Evolutionary conservation across 2,329 filamentous ascomycete species (phyloP), one percentile per base, ranked within the genome.

Genomic region (Berkeleyomyces rouxiae): DNA sequence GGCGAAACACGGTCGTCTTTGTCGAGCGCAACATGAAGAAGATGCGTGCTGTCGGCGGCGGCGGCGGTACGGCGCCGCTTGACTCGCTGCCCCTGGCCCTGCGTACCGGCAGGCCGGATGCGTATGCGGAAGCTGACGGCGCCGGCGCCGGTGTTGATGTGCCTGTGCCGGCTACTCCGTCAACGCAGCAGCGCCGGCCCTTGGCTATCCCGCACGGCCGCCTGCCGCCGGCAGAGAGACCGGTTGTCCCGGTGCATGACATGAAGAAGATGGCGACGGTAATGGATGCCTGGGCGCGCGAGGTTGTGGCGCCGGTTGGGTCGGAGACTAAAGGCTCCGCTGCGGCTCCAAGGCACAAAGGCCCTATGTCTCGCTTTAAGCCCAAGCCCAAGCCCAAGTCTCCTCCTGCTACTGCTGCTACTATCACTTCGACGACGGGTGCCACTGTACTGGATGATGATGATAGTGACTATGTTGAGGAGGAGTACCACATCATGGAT

Each of bases 401-500:
- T 31, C 43, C 36, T 43, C n/a, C 51, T 3, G 47, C 55, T 46
- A 42, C 51, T 33, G 53, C 53, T 40, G 23, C 55, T 3, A 2
- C 59, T 59, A 62, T 9, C 53, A 65, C 42, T 40, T 23, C 46
- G 23, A 13, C 47, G 37, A 6, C 47, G 36, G 67, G 63, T 6
- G 71, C 73, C 43, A 67, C 66, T 11, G 74, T 74, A 43, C 70
- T 70, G 59, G 73, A 77, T n/a, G 70, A 69, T 13, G 78, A 79
- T 11, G 72, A 81, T 16, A 76, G 77, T 3, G 82, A 85, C 61
- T 86, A 84, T 72, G 75, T 86, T 37, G 79, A 83, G 51, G 83
- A 85, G 65, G 84, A 82, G 47, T 86, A 86, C 67, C 75, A 84
- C 61, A 82, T 83, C 43, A 76, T 85, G 16, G 80, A 82, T 1